A percentile compares a stretch with the other conserved stretches of the same genome.
phyloP scores from a whole-genome alignment of 2,329 filamentous ascomycete species.

The Zalaria sp. region DNA sequence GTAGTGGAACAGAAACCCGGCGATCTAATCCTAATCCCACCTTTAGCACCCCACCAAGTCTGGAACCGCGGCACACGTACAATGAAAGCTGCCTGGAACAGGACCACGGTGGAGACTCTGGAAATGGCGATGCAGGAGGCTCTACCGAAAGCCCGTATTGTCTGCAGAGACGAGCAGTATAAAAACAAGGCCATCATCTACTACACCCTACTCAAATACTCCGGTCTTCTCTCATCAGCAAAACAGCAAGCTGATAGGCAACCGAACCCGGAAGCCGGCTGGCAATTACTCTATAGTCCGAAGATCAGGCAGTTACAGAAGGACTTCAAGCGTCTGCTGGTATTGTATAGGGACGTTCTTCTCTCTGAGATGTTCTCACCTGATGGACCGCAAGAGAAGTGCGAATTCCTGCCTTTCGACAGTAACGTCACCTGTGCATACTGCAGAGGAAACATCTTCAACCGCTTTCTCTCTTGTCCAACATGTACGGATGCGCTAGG shows the following conservation, averaged over 20 bases:
- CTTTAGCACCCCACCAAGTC: constrained; percentile 87
- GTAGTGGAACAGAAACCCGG: constrained; percentile 81
- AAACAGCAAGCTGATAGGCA: constrained; percentile 30
- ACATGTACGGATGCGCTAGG: constrained; percentile 57
- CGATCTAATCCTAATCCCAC: constrained; percentile 87
- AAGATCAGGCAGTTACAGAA: constrained; percentile 58
- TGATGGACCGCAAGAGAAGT: constrained; percentile 46
- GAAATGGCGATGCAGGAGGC: constrained; percentile 77
- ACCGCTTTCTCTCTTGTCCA: constrained; percentile 86
- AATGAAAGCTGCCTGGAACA: constrained; percentile 97
- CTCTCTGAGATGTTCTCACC: constrained; percentile 74
- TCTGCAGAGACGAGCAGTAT: constrained; percentile 95
- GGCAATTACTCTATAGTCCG: constrained; percentile 21
- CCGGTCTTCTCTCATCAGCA: constrained; percentile 42
- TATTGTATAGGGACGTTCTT: constrained; percentile 63
- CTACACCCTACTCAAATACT: constrained; percentile 73
- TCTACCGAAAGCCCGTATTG: constrained; percentile 73
- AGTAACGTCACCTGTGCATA: constrained; percentile 92
- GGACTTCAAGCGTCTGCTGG: constrained; percentile 72
- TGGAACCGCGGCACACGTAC: constrained; percentile 96
- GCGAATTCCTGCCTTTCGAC: constrained; percentile 71
- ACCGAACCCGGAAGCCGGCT: constrained; percentile 15
- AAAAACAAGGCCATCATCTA: constrained; percentile 96
- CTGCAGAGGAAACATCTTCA: constrained; percentile 93
- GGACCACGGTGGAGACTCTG: constrained; percentile 82